Percentiles rank a stretch among this genome's conserved stretches.
phyloP scores from a whole-genome alignment of 2,329 filamentous ascomycete genomes.

The Hypomyces perniciosus region DNA sequence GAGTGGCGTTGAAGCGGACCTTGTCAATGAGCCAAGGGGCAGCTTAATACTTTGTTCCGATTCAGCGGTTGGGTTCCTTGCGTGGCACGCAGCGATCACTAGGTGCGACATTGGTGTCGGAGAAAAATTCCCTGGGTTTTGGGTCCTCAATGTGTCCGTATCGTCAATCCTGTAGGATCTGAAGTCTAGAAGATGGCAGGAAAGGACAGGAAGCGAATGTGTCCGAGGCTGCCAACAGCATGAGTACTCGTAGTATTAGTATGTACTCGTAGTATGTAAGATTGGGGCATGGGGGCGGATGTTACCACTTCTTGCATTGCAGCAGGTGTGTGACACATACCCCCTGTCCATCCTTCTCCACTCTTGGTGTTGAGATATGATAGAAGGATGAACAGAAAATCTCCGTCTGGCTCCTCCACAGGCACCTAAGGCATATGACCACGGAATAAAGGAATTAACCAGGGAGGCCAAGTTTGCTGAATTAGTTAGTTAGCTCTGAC shows the following conservation, averaged over 20 bases:
- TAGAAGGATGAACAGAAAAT: slow-evolving; percentile 11
- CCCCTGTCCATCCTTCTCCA: slow-evolving; percentile 5
- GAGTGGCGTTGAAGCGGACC: slow-evolving; percentile 5
- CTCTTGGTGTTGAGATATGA: slow-evolving; percentile 10
- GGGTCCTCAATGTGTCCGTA: no score
- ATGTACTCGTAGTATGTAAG: slow-evolving; percentile 8
- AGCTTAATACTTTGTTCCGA: slow-evolving; percentile 8
- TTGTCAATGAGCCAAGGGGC: background rate
- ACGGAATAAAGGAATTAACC: slow-evolving; percentile 5
- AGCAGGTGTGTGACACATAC: background rate
- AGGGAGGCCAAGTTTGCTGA: background rate
- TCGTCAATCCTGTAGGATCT: no score
- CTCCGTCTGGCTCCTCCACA: slow-evolving; percentile 10
- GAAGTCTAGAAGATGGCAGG: no score
- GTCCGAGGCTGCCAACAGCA: background rate
- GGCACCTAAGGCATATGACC: background rate
- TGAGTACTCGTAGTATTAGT: background rate
- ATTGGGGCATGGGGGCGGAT: slow-evolving; percentile 9
- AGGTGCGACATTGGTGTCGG: background rate
- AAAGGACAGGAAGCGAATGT: background rate
- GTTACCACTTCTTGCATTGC: slow-evolving; percentile 1
- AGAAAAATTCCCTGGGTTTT: background rate
- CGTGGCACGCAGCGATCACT: background rate
- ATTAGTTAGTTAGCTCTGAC: no score
- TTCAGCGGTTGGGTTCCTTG: slow-evolving; percentile 5